Evolutionary conservation across 352 stramenopile species (phyloP).

Genomic region (Phytophthora foliorum): DNA sequence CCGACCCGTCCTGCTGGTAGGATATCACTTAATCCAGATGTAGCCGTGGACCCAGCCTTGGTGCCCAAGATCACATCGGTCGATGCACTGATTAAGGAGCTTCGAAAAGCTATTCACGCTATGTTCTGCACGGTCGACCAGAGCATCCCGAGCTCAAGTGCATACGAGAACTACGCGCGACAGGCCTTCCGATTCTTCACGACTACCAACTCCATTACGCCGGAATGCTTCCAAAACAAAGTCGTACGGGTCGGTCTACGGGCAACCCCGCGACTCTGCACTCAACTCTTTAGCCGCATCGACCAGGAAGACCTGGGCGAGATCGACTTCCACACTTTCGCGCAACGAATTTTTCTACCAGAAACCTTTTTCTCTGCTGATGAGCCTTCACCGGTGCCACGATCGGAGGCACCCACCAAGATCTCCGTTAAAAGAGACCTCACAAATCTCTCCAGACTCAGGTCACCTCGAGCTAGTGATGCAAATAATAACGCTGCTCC

Average conservation of each 20-base stretch:
- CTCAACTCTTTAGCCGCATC: conserved; percentile 67
- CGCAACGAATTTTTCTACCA: conserved; percentile 64
- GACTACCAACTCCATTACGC: conserved; percentile 76
- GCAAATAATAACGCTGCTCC: conserved; percentile 6
- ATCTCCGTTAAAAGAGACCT: neutral
- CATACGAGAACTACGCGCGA: conserved; percentile 69
- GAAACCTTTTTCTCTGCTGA: conserved; percentile 44
- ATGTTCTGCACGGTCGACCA: conserved; percentile 58
- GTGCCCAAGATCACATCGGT: conserved; percentile 43
- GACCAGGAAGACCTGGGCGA: conserved; percentile 76
- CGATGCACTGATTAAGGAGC: conserved; percentile 59
- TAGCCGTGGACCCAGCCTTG: conserved; percentile 4
- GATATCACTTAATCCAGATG: conserved; percentile 14
- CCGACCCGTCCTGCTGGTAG: conserved; percentile 11
- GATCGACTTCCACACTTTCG: conserved; percentile 73
- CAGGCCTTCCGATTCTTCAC: conserved; percentile 86
- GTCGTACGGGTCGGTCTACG: conserved; percentile 67
- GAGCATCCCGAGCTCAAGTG: conserved; percentile 42
- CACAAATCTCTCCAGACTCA: neutral
- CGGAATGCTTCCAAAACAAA: conserved; percentile 73
- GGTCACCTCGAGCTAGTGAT: conserved; percentile 7
- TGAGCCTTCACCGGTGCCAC: neutral
- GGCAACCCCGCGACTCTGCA: conserved; percentile 51
- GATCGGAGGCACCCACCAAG: neutral
- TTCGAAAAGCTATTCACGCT: conserved; percentile 57